Evolutionary conservation across 495 filamentous ascomycete genomes (phyloP), one percentile per base, ranked within the genome.

Genomic region (Pseudoneurospora amorphoporcata): DNA sequence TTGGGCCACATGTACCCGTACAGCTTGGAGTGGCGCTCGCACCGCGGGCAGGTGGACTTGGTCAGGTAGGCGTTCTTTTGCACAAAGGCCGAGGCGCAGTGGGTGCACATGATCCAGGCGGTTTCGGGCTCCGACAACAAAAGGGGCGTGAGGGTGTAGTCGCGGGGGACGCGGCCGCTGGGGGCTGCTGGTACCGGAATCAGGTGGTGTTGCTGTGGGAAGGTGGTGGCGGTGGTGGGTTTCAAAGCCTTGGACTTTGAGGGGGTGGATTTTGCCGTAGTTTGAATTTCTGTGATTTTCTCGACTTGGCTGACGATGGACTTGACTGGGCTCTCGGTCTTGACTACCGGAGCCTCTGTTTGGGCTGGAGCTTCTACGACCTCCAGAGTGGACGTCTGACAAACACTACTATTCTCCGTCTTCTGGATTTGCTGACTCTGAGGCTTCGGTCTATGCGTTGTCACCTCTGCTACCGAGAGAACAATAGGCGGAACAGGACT

Each of bases 1-100:
- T 98, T 96, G 19, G 95, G 95, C 96, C 96, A 99, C 69, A 89
- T 86, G 76, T 91, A 97, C 0, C 96, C 96, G 79, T 98, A 99
- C 2, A 99, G 84, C 81, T 96, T 98, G 37, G 92, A 94, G 76
- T 99, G 95, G 0, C 96, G 87, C 83, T 98, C 96, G 81, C 95
- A 99, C 19, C 96, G 88, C 10, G 92, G 93, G 78, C 95, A 99
- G 38, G 91, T 90, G 32, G 89, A 87, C 17, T 92, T 90, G 3
- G 95, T 96, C 71, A 89, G 90, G 79, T 95, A 98, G 3, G 90
- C 93, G 76, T 98, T 91, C 19, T 86, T 84, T 76, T 99, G 94
- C 1, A 98, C 89, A 76, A 98, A 99, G 73, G 88, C 87, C 2
- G 85, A 82, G 77, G 87, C 87, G 83, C 95, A 99, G 61, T 91